phyloP scores from a whole-genome alignment of 192 early-diverging fungal genomes.

The Coemansia biformis region DNA sequence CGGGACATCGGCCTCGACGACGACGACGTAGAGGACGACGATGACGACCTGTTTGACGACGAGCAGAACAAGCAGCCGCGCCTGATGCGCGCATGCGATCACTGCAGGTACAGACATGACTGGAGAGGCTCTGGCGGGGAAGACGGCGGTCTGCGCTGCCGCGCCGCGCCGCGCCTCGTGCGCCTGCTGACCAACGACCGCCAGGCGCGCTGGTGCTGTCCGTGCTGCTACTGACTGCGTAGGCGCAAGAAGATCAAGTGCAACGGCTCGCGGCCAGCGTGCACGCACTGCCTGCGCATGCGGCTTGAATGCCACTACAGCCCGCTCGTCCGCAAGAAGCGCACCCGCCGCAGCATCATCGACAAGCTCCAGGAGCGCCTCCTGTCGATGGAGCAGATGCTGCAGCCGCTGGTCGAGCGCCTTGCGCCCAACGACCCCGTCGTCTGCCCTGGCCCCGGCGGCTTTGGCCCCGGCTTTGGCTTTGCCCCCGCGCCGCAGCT shows the following conservation, averaged over 20 bases:
- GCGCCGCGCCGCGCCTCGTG: too few species aligned
- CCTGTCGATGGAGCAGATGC: conserved; percentile 51
- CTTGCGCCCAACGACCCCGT: conserved; percentile 47
- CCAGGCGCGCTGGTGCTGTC: too few species aligned
- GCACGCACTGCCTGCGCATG: conserved; percentile 50
- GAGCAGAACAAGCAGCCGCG: conserved; percentile 27
- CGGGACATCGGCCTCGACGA: conserved; percentile 12
- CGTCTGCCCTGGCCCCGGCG: conserved; percentile 19
- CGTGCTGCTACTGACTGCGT: too few species aligned
- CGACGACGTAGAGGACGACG: conserved; percentile 12
- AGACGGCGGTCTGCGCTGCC: too few species aligned
- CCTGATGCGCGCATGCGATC: conserved; percentile 52
- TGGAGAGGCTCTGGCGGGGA: too few species aligned
- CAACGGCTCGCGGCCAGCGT: conserved; percentile 48
- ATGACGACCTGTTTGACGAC: conserved; percentile 14
- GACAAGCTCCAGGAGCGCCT: conserved; percentile 50
- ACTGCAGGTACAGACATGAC: conserved; percentile 45
- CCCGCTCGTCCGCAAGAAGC: conserved; percentile 51
- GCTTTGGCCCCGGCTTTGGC: conserved; percentile 31
- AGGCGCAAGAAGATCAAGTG: conserved; percentile 52
- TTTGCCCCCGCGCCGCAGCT: conserved; percentile 38
- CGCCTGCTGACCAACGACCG: too few species aligned
- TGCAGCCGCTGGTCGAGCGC: conserved; percentile 50
- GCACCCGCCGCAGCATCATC: conserved; percentile 47
- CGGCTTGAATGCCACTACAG: conserved; percentile 52